Conservation (phyloP, 164 flowering plant genomes). For the Cinnamomum micranthum region DNA sequence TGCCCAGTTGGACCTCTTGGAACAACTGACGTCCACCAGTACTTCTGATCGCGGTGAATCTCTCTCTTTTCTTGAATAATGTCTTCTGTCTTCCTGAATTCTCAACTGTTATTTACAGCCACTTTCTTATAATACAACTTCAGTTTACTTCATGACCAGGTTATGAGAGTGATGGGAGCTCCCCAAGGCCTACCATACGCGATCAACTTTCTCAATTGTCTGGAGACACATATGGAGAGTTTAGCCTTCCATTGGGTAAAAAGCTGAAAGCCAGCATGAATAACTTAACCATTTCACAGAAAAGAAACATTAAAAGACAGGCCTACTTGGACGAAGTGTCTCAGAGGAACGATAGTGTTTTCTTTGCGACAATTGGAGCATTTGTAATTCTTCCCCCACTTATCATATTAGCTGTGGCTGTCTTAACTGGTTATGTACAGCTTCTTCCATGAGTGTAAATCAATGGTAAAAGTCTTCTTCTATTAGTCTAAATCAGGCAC, state of each 20-base stretch:
- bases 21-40: conserved; percentile 61
- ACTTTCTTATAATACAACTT: not conserved
- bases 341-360: conserved; percentile 72
- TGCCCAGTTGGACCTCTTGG: conserved; percentile 71
- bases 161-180: conserved; percentile 53
- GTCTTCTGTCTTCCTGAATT: not conserved
- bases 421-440: conserved; percentile 82
- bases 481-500: not conserved
- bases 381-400: conserved; percentile 80
- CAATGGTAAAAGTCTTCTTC: not conserved
- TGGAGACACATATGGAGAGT: conserved; percentile 60
- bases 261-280: conserved; percentile 57
- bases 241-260: conserved; percentile 74
- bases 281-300: conserved; percentile 78
- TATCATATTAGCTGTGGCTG: conserved; percentile 70
- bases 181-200: conserved; percentile 44
- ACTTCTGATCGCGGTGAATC: conserved; percentile 42
- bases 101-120: not conserved
- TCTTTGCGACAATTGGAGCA: conserved; percentile 85
- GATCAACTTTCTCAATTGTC: conserved; percentile 64
- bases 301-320: conserved; percentile 89
- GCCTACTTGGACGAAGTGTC: conserved; percentile 78
- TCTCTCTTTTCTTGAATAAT: not conserved
- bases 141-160: conserved; percentile 32
- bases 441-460: conserved; percentile 62